A percentile compares a stretch with the other conserved stretches of the same genome.
Conservation (phyloP, 441 rosid species). For the Cnidoscolus chayamansa region DNA sequence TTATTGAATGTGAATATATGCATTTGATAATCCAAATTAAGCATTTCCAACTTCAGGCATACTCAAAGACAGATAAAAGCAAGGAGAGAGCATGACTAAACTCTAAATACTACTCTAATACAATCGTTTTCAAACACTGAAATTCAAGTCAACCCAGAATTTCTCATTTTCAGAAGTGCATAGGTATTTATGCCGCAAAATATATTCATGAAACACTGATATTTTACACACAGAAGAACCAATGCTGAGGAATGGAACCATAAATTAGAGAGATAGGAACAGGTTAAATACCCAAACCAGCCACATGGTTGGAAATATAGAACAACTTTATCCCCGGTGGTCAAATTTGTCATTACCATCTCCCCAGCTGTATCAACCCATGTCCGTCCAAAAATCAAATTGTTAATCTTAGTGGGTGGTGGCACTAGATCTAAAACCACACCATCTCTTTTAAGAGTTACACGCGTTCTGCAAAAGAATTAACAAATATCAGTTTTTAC, state of each 20-base stretch:
- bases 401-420: conserved; percentile 88
- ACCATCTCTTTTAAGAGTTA: conserved; percentile 86
- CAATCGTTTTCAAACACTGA: neutral
- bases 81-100: neutral
- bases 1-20: neutral
- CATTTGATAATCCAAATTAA: neutral
- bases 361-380: conserved; percentile 97
- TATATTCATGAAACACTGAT: neutral
- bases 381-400: conserved; percentile 96
- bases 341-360: conserved; percentile 86
- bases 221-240: neutral
- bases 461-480: conserved; percentile 61
- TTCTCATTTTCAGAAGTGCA: neutral
- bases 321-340: conserved; percentile 92
- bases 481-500: neutral
- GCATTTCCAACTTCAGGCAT: neutral
- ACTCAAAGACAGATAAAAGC: neutral
- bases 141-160: neutral
- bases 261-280: neutral
- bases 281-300: conserved; percentile 78
- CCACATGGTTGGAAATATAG: conserved; percentile 97
- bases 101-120: neutral
- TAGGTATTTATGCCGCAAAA: neutral
- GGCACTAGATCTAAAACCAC: conserved; percentile 90
- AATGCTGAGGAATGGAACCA: neutral